Evolutionary conservation across 2,329 filamentous ascomycete genomes (phyloP).

Genomic region (Stagonosporopsis rhizophila): DNA sequence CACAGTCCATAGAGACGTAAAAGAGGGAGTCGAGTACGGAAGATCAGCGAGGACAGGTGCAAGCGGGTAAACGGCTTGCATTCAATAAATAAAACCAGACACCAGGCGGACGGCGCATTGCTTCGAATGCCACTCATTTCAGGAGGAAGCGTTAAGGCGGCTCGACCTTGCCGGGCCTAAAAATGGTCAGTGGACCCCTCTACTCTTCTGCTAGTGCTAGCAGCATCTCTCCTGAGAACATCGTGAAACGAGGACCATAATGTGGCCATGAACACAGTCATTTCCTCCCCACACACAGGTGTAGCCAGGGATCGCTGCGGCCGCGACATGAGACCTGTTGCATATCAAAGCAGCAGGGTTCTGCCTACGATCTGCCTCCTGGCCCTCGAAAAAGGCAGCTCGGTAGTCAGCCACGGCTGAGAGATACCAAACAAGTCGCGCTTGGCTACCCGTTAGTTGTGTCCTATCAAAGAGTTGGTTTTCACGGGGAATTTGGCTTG

Average conservation of each 20-base stretch:
- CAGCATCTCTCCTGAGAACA: constrained; percentile 9
- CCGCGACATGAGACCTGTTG: constrained; percentile 2
- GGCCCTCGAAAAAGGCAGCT: constrained; percentile 8
- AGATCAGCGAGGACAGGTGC: constrained; percentile 25
- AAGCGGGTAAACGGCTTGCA: constrained; percentile 33
- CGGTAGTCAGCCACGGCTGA: constrained; percentile 11
- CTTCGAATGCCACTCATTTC: constrained; percentile 18
- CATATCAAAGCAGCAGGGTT: constrained; percentile 8
- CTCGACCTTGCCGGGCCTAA: constrained; percentile 13
- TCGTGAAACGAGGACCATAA: constrained; percentile 11
- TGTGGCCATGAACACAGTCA: constrained; percentile 7
- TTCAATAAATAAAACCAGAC: constrained; percentile 16
- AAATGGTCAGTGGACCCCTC: constrained; percentile 15
- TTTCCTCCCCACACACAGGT: constrained; percentile 2
- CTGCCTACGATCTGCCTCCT: constrained; percentile 7
- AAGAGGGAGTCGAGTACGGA: constrained; percentile 2
- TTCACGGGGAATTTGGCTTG: neutral
- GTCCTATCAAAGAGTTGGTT: constrained; percentile 9
- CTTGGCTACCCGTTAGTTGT: constrained; percentile 1
- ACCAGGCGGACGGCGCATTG: constrained; percentile 12
- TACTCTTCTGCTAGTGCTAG: constrained; percentile 13
- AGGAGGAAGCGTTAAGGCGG: constrained; percentile 18
- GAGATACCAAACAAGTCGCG: neutral
- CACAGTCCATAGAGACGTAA: constrained; percentile 9
- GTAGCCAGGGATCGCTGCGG: constrained; percentile 13